Evolutionary conservation across 1,284 basidiomycete species (phyloP).

Genomic region (Trametes polyzona): DNA sequence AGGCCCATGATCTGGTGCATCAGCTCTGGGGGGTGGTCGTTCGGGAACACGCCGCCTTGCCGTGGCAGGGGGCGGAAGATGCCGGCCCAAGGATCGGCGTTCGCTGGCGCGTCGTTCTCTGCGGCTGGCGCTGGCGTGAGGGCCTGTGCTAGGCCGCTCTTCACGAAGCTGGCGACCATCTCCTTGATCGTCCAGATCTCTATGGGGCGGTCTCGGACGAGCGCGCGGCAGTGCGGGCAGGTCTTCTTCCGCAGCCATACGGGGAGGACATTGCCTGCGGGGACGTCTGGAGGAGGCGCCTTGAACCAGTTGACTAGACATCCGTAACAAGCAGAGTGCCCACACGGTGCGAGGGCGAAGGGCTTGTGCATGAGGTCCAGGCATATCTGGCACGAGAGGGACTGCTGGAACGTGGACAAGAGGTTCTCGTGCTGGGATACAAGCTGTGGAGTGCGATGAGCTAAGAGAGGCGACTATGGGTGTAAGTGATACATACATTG

Average conservation of each 20-base stretch:
- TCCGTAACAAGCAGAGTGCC: conserved; percentile 69
- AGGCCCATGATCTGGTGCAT: conserved; percentile 54
- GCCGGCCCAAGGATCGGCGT: conserved; percentile 58
- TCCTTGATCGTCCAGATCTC: conserved; percentile 76
- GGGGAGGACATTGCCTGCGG: conserved; percentile 20
- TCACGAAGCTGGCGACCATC: conserved; percentile 56
- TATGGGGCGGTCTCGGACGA: conserved; percentile 61
- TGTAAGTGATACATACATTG: conserved; percentile 20
- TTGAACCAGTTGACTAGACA: conserved; percentile 81
- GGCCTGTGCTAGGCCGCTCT: conserved; percentile 50
- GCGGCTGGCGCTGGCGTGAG: conserved; percentile 29
- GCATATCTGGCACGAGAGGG: conserved; percentile 75
- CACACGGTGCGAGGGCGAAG: conserved; percentile 72
- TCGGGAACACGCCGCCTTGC: conserved; percentile 17
- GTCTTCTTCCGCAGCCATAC: conserved; percentile 56
- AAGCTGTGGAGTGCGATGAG: conserved; percentile 39
- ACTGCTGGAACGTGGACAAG: conserved; percentile 56
- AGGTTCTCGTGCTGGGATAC: conserved; percentile 54
- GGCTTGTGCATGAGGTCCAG: conserved; percentile 71
- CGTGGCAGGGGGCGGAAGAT: conserved; percentile 48
- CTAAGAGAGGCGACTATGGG: neutral
- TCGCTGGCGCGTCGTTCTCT: conserved; percentile 5
- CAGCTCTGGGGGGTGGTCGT: conserved; percentile 26
- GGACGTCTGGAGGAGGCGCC: conserved; percentile 37
- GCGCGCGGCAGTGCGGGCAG: conserved; percentile 74